phyloP scores from a whole-genome alignment of 805 yeast species.

The Kuraishia ogatae region DNA sequence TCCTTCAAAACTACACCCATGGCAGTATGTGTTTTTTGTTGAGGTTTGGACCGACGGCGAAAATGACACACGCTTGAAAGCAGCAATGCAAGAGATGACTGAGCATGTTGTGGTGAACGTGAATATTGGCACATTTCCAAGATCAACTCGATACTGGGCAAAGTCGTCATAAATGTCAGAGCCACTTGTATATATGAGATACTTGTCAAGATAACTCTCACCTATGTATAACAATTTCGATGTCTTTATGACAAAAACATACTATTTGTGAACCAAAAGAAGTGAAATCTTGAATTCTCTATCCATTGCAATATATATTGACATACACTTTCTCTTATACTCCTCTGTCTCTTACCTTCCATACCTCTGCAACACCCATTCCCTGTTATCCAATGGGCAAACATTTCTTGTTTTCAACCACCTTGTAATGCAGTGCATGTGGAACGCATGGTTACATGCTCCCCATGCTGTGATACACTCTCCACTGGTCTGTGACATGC shows the following conservation, averaged over 20 bases:
- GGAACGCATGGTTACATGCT: conserved; percentile 95
- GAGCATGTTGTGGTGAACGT: conserved; percentile 39
- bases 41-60: conserved; percentile 40
- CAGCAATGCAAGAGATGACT: conserved; percentile 34
- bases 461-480: conserved; percentile 98
- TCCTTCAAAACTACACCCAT: conserved; percentile 56
- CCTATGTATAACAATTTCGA: too few relatives aligned
- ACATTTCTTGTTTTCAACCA: conserved; percentile 95
- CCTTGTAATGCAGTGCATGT: conserved; percentile 89
- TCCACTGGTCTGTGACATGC: conserved; percentile 48
- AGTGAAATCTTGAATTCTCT: not conserved
- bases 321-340: not conserved
- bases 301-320: not conserved
- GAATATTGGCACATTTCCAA: conserved; percentile 41
- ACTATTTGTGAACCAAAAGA: too few relatives aligned
- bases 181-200: too few relatives aligned
- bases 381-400: conserved; percentile 92
- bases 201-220: too few relatives aligned
- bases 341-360: conserved; percentile 2
- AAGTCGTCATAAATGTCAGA: not conserved
- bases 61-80: conserved; percentile 17
- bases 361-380: conserved; percentile 45
- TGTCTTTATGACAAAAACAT: too few relatives aligned
- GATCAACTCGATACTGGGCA: conserved; percentile 13
- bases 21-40: conserved; percentile 80